A percentile compares a stretch with the other conserved stretches of the same genome.
Conservation (phyloP, 2,329 filamentous ascomycete species). For the Aureobasidium namibiae region DNA sequence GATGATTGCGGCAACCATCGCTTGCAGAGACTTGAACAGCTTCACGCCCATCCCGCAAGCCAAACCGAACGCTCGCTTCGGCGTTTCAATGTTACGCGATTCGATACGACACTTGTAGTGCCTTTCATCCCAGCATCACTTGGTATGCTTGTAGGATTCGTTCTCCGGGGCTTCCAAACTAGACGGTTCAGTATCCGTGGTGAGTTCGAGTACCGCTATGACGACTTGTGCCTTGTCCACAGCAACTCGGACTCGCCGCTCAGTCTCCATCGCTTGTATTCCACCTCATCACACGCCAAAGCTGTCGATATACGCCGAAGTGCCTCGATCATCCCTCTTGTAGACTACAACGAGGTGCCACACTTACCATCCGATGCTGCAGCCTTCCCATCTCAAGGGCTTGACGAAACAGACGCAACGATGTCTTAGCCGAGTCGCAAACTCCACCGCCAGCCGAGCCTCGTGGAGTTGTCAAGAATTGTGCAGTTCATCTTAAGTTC, state of each 20-base stretch:
- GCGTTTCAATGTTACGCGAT: constrained; percentile 87
- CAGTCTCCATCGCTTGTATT: constrained; percentile 18
- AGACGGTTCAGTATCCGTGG: constrained; percentile 84
- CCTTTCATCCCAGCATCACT: constrained; percentile 96
- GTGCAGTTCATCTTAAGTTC: no score
- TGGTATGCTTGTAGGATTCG: constrained; percentile 90
- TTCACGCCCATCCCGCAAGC: no score
- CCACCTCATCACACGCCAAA: constrained; percentile 14
- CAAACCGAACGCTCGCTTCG: no score
- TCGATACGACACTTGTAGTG: constrained; percentile 86
- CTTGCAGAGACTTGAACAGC: no score
- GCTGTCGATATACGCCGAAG: constrained; percentile 19
- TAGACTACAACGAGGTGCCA: constrained; percentile 33
- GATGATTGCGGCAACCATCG: no score
- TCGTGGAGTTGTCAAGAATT: no score
- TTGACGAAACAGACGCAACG: constrained; percentile 15
- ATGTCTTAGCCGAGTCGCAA: constrained; percentile 21
- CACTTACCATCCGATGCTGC: constrained; percentile 41
- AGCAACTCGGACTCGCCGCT: constrained; percentile 25
- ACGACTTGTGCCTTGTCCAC: constrained; percentile 44
- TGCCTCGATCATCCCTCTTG: constrained; percentile 23
- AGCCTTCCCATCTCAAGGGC: constrained; percentile 33
- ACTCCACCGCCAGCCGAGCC: constrained; percentile 22
- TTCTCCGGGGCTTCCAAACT: constrained; percentile 92
- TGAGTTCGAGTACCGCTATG: constrained; percentile 97